A percentile compares a stretch with the other conserved stretches of the same genome.
Conservation (phyloP, 2,329 filamentous ascomycete genomes). For the Sporothrix brasiliensis region DNA sequence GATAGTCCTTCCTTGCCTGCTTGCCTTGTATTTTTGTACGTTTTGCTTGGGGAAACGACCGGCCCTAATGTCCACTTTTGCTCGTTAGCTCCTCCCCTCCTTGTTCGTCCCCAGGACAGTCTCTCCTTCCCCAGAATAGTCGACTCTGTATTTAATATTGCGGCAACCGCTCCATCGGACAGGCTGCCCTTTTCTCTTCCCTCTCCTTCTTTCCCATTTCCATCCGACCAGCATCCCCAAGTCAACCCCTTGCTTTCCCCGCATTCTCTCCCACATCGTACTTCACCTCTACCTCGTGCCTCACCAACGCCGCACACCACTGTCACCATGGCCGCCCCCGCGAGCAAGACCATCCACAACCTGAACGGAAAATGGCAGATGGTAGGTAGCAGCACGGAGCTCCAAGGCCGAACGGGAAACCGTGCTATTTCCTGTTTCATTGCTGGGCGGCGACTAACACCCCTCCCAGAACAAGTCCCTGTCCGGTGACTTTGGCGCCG, state of each 20-base stretch:
- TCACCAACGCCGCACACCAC: conserved; percentile 36
- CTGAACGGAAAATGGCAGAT: conserved; percentile 71
- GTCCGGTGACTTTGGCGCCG: conserved; percentile 68
- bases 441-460: neutral
- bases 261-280: neutral
- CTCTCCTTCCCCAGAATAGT: conserved; percentile 11
- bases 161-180: conserved; percentile 20
- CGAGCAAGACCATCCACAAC: conserved; percentile 66
- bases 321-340: conserved; percentile 69
- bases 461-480: conserved; percentile 69
- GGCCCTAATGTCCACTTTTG: conserved; percentile 13
- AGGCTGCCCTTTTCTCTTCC: neutral
- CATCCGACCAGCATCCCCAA: conserved; percentile 1
- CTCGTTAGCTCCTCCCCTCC: conserved; percentile 4
- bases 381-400: conserved; percentile 48
- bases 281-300: neutral
- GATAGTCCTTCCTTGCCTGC: neutral
- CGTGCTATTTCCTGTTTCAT: neutral
- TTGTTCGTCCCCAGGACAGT: neutral
- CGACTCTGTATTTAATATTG: conserved; percentile 23
- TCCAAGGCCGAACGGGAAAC: neutral
- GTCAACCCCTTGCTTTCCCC: conserved; percentile 1
- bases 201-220: neutral
- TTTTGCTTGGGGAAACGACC: conserved; percentile 2
- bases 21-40: neutral